These are phyloP conservation scores for Pulveroboletus ravenelii DNA, from an alignment of 768 basidiomycete species.

Conservation along the genomic window DNA sequence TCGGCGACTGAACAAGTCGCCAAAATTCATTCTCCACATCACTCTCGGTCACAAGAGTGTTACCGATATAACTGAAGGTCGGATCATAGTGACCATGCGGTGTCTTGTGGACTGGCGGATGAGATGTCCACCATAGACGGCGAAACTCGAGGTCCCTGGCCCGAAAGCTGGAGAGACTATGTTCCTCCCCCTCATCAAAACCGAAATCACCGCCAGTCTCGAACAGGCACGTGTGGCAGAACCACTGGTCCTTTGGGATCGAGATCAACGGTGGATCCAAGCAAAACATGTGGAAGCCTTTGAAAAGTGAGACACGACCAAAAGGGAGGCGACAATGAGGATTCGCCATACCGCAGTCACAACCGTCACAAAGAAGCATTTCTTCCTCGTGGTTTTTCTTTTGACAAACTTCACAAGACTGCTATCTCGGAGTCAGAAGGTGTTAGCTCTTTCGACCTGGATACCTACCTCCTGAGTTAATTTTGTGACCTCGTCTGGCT, in stretches of 20 bases:
- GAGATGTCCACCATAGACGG: slow-evolving; percentile 79
- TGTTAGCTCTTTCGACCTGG: slow-evolving; percentile 12
- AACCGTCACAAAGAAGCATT: slow-evolving; percentile 90
- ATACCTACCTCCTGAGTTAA: slow-evolving; percentile 49
- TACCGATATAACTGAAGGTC: slow-evolving; percentile 52
- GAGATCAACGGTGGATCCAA: slow-evolving; percentile 82
- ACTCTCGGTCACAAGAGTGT: slow-evolving; percentile 72
- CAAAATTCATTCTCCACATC: slow-evolving; percentile 97
- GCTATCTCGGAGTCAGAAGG: slow-evolving; percentile 39
- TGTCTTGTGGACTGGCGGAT: slow-evolving; percentile 46
- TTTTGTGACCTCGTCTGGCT: slow-evolving; percentile 36
- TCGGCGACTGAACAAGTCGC: slow-evolving; percentile 85
- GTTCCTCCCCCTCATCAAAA: slow-evolving; percentile 97
- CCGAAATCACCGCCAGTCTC: slow-evolving; percentile 95
- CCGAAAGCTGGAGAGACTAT: slow-evolving; percentile 87
- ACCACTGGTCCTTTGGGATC: slow-evolving; percentile 95
- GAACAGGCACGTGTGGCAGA: slow-evolving; percentile 86
- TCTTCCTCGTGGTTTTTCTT: slow-evolving; percentile 83
- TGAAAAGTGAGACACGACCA: slow-evolving; percentile 15
- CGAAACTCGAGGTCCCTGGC: slow-evolving; percentile 88
- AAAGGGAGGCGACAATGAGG: slow-evolving; percentile 8
- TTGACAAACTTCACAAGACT: slow-evolving; percentile 91
- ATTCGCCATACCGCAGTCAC: slow-evolving; percentile 60
- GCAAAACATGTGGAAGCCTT: slow-evolving; percentile 97
- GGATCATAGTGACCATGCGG: slow-evolving; percentile 41